These are phyloP conservation scores for Plicaturopsis crispa DNA, from an alignment of 768 basidiomycete species.

Conservation along the genomic window DNA sequence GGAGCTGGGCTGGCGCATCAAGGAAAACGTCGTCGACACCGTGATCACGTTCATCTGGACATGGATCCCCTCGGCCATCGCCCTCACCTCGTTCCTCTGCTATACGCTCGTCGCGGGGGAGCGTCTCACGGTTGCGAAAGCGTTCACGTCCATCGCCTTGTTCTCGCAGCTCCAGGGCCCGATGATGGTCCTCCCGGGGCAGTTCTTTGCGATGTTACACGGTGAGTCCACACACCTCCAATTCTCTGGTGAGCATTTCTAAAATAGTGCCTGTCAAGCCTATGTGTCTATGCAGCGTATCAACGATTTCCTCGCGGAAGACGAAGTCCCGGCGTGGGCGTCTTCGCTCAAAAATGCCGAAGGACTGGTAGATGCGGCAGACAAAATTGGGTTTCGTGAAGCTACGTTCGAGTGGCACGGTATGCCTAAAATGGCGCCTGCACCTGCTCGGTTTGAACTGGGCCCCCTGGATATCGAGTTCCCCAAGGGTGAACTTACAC, in stretches of 20 bases:
- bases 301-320: slow-evolving; percentile 61
- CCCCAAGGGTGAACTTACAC: slow-evolving; percentile 46
- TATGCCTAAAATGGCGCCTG: slow-evolving; percentile 15
- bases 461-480: slow-evolving; percentile 52
- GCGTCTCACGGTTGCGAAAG: slow-evolving; percentile 67
- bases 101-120: slow-evolving; percentile 62
- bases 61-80: slow-evolving; percentile 68
- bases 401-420: slow-evolving; percentile 56
- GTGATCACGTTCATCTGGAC: slow-evolving; percentile 66
- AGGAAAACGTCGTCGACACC: slow-evolving; percentile 52
- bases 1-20: slow-evolving; percentile 64
- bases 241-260: not conserved
- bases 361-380: slow-evolving; percentile 5
- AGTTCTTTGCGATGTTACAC: slow-evolving; percentile 57
- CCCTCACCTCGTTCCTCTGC: slow-evolving; percentile 53
- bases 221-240: slow-evolving; percentile 28
- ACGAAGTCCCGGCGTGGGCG: slow-evolving; percentile 76
- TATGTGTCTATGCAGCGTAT: slow-evolving; percentile 81
- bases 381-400: slow-evolving; percentile 41
- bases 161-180: slow-evolving; percentile 67
- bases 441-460: slow-evolving; percentile 40
- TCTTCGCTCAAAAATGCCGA: slow-evolving; percentile 41
- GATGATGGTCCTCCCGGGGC: slow-evolving; percentile 55
- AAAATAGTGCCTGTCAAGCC: slow-evolving; percentile 25
- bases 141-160: slow-evolving; percentile 73